phyloP scores from a whole-genome alignment of 306 rosid species.

The Cucurbita moschata region DNA sequence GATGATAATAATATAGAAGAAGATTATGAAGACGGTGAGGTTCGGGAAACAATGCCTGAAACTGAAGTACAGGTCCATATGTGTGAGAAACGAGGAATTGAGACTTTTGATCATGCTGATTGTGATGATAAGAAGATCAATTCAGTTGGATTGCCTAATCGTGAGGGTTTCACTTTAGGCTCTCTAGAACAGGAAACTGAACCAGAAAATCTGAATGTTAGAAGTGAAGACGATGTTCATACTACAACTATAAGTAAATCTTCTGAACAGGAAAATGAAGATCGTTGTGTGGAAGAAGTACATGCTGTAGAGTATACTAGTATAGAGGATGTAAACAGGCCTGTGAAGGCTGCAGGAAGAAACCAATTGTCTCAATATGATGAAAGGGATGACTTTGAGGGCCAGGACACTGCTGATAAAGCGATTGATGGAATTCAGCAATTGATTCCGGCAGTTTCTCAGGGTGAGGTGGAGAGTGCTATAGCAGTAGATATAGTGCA shows the following conservation, averaged over 20 bases:
- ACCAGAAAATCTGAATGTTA: background rate
- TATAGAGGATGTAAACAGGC: slow-evolving; percentile 18
- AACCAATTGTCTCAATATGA: slow-evolving; percentile 17
- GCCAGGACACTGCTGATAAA: slow-evolving; percentile 17
- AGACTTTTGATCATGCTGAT: slow-evolving; percentile 15
- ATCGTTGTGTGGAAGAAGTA: slow-evolving; percentile 16
- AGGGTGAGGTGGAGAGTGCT: slow-evolving; percentile 27
- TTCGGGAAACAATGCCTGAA: slow-evolving; percentile 38
- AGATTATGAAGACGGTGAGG: slow-evolving; percentile 86
- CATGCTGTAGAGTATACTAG: slow-evolving; percentile 12
- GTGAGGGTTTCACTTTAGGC: slow-evolving; percentile 18
- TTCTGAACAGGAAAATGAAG: slow-evolving; percentile 9
- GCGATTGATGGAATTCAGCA: slow-evolving; percentile 21
- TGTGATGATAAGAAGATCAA: slow-evolving; percentile 22
- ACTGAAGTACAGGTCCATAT: slow-evolving; percentile 24
- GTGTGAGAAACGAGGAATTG: slow-evolving; percentile 46
- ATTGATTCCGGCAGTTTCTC: slow-evolving; percentile 14
- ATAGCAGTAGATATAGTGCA: slow-evolving; percentile 25
- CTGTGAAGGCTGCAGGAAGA: slow-evolving; percentile 10
- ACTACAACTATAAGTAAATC: background rate
- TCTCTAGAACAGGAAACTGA: slow-evolving; percentile 15
- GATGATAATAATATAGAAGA: slow-evolving; percentile 33
- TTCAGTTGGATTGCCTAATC: slow-evolving; percentile 17
- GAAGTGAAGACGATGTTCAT: slow-evolving; percentile 14
- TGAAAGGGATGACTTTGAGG: slow-evolving; percentile 12